These are phyloP conservation scores for Colletotrichum tanaceti DNA, from an alignment of 2,329 filamentous ascomycete genomes.

Conservation along the genomic window DNA sequence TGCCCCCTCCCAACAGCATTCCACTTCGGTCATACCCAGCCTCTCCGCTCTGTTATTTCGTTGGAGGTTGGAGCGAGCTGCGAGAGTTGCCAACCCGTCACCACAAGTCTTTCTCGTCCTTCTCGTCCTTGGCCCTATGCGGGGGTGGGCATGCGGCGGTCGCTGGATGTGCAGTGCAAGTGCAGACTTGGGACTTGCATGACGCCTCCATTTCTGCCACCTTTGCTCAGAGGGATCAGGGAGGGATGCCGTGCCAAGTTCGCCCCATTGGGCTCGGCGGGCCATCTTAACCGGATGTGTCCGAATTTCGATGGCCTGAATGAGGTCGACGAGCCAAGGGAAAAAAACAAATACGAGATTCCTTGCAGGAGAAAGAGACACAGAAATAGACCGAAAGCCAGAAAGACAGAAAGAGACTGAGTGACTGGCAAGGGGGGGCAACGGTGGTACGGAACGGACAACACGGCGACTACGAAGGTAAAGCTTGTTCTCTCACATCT, in stretches of 20 bases:
- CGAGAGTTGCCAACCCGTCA: not conserved
- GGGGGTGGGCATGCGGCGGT: not conserved
- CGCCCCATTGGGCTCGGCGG: conserved; percentile 21
- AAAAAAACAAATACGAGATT: conserved; percentile 13
- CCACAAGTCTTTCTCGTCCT: not conserved
- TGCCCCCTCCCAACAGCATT: conserved; percentile 5
- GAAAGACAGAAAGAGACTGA: not conserved
- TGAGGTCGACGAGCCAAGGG: conserved; percentile 4
- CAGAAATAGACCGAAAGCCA: no score
- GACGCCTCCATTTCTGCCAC: conserved; percentile 28
- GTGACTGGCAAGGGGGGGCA: not conserved
- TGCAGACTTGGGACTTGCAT: conserved; percentile 9
- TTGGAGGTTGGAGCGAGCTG: no score
- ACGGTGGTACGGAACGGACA: not conserved
- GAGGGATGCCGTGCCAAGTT: conserved; percentile 24
- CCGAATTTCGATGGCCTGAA: conserved; percentile 6
- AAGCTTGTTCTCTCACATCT: conserved; percentile 1
- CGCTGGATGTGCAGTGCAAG: not conserved
- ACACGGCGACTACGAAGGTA: not conserved
- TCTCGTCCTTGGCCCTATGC: conserved; percentile 27
- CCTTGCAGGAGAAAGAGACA: no score
- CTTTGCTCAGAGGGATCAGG: conserved; percentile 7
- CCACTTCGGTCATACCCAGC: not conserved
- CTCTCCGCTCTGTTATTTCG: not conserved
- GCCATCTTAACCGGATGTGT: conserved; percentile 3